Base-by-base conservation (phyloP, 495 filamentous ascomycete species). In the Aspergillus egyptiacus region DNA sequence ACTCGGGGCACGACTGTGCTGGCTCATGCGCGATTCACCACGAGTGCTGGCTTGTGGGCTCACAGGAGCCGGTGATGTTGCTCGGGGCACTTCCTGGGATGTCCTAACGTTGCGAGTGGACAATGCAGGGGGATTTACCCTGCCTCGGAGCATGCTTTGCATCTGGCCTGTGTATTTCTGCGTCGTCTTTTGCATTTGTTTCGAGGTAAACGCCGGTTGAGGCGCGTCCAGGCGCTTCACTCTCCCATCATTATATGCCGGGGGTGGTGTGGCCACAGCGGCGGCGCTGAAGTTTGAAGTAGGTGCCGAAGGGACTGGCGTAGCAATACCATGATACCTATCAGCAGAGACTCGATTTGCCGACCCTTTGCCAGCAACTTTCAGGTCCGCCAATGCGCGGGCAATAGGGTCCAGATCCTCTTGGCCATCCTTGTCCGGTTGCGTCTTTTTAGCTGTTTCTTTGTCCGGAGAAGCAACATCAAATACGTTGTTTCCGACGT, bases 401-500 rank as follows among this genome's bases (percentile, higher is more conserved):
- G 90, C 94, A 59, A 99, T 96, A 0, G 94, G 93, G 59, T 98
- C 93, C 19, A 80, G 57, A 13, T 84, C 81, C 30, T 78, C 74
- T 50, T n/a, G n/a, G n/a, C 49, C 52, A 39, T 45, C 39, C 54
- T 67, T 66, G 3, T 53, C 56, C 8, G 58, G 33, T 46, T 71
- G 67, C 2, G 73, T 61, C 39, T 68, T 67, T 28, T 62, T 70
- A 5, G 48, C 23, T 2, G 60, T 44, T 38, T 65, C 65, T 31
- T 69, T 69, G 46, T 91, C 88, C 0, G 89, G 86, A 5, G 86
- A 86, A n/a, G 87, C 86, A 6, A 99, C 91, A 57, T 95, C 84
- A 67, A 99, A 97, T 19, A 97, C 90, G 56, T 97, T 99, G 58
- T 89, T 85, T 6, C 94, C 94, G 14, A 99, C 80, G 63, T 96